Evolutionary conservation across 306 rosid genomes (phyloP), one percentile per base, ranked within the genome.

Genomic region (Sechiopsis laciniata): DNA sequence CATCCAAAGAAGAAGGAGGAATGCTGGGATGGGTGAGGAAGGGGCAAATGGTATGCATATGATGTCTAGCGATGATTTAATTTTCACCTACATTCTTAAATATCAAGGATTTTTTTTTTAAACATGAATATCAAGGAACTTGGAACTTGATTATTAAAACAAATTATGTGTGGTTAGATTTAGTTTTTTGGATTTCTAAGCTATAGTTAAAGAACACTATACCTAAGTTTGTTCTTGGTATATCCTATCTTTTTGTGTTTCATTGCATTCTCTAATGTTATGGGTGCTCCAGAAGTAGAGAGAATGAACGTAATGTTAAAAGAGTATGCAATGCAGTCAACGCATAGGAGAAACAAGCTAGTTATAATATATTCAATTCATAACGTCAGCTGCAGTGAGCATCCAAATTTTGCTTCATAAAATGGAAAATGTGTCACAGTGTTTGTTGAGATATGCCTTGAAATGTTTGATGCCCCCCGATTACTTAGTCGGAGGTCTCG

Each of bases 11-110:
- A 32, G 90, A 85, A 70, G 98, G 98, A 10, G 97, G 98, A 56
- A 90, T 90, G 94, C 98, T 93, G 78, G 98, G 98, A 58, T 93
- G 98, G 98, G 94, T 93, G 78, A 85, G 75, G 74, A 90, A 85
- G 85, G 96, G 98, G 52, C 89, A 94, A 82, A 94, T 94, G 98
- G 98, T 94, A 88, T 53, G 73, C 10, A 29, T 32, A 29, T 6
- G 61, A 15, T 62, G 60, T 16, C n/a, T 8, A 45, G 0, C 2
- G 37, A 14, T 52, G 61, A 54, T 26, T 71, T 71, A 15, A 24
- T 71, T 62, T 71, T 71, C 46, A 5, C n/a, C 42, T 2, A 67
- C 72, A 45, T 67, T 67, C 72, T 67, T 67, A 67, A 10, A 3
- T 42, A 65, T 65, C 2, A 42, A 42, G 11, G 12, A 67, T 32